These are phyloP conservation scores for Starmerella scarabaei DNA, from an alignment of 805 yeast genomes.

Conservation along the genomic window DNA sequence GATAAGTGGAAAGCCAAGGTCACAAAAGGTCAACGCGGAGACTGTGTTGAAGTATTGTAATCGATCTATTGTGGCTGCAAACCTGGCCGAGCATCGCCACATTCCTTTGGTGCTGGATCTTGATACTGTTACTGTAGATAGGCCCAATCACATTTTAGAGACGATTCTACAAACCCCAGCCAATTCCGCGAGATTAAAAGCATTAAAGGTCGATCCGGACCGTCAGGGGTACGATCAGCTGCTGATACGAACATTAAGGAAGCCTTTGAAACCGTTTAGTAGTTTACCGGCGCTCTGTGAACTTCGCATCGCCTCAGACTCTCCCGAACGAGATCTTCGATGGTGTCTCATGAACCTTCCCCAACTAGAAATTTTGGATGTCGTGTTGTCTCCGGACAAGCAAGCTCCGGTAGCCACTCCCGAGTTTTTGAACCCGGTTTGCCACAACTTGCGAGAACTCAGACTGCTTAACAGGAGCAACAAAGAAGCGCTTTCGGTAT, in stretches of 20 bases:
- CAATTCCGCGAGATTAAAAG: slow-evolving; percentile 5
- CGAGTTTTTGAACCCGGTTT: neutral
- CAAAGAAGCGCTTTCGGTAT: slow-evolving; percentile 1
- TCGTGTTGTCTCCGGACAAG: slow-evolving; percentile 4
- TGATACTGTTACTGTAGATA: too few relatives aligned
- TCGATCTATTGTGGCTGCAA: neutral
- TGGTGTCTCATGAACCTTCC: slow-evolving; percentile 16
- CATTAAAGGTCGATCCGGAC: slow-evolving; percentile 5
- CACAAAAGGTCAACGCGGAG: neutral
- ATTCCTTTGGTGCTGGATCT: too few relatives aligned
- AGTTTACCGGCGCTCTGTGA: slow-evolving; percentile 1
- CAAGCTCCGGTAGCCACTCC: neutral
- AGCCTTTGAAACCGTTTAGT: neutral
- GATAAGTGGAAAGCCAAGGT: neutral
- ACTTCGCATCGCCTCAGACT: slow-evolving; percentile 9
- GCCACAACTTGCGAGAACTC: slow-evolving; percentile 3
- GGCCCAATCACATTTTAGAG: too few relatives aligned
- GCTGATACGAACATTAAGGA: neutral
- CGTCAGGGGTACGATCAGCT: slow-evolving; percentile 1
- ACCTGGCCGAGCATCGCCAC: neutral
- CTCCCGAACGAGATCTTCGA: slow-evolving; percentile 11
- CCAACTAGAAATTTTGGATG: slow-evolving; percentile 8
- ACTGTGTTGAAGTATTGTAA: slow-evolving; percentile 6
- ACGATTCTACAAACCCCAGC: too few relatives aligned
- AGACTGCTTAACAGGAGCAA: slow-evolving; percentile 9